Percentiles rank a stretch among this genome's conserved stretches.
Evolutionary conservation across 495 filamentous ascomycete genomes (phyloP).

Genomic region (Podospora australis): DNA sequence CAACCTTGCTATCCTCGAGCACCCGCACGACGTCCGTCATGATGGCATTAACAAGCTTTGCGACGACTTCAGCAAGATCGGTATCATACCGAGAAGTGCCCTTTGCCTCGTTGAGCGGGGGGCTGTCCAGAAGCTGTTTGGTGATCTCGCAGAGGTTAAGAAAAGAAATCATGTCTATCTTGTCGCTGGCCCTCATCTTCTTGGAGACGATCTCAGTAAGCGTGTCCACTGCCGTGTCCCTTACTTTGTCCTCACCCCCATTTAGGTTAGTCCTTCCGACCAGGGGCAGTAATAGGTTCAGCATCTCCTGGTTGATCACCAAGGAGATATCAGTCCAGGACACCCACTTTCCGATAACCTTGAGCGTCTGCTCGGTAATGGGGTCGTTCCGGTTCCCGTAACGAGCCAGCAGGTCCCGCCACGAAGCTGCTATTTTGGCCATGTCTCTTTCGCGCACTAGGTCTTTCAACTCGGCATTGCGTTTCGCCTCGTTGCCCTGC

Average conservation of each 20-base stretch:
- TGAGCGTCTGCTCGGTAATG: slow-evolving; percentile 80
- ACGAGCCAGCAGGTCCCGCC: slow-evolving; percentile 81
- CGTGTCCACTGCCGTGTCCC: slow-evolving; percentile 83
- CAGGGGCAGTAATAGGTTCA: slow-evolving; percentile 75
- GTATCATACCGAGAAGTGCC: slow-evolving; percentile 82
- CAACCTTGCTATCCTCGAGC: slow-evolving; percentile 47
- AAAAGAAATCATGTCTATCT: slow-evolving; percentile 86
- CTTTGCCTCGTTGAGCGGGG: slow-evolving; percentile 67
- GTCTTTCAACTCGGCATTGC: slow-evolving; percentile 83
- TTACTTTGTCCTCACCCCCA: slow-evolving; percentile 60
- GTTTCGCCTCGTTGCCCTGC: slow-evolving; percentile 64
- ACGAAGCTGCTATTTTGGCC: slow-evolving; percentile 74
- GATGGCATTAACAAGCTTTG: slow-evolving; percentile 89
- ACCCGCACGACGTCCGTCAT: slow-evolving; percentile 78
- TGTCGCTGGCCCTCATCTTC: slow-evolving; percentile 92
- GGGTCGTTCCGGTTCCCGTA: slow-evolving; percentile 68
- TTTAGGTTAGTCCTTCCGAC: slow-evolving; percentile 50
- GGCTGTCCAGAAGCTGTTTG: slow-evolving; percentile 70
- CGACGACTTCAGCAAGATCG: slow-evolving; percentile 88
- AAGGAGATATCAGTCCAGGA: slow-evolving; percentile 96
- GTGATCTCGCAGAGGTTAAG: slow-evolving; percentile 80
- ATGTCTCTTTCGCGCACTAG: slow-evolving; percentile 77
- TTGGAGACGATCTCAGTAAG: slow-evolving; percentile 94
- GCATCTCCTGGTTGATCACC: slow-evolving; percentile 79
- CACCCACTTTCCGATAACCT: slow-evolving; percentile 87